Evolutionary conservation across 306 rosid genomes (phyloP).

Genomic region (Fagus sylvatica): DNA sequence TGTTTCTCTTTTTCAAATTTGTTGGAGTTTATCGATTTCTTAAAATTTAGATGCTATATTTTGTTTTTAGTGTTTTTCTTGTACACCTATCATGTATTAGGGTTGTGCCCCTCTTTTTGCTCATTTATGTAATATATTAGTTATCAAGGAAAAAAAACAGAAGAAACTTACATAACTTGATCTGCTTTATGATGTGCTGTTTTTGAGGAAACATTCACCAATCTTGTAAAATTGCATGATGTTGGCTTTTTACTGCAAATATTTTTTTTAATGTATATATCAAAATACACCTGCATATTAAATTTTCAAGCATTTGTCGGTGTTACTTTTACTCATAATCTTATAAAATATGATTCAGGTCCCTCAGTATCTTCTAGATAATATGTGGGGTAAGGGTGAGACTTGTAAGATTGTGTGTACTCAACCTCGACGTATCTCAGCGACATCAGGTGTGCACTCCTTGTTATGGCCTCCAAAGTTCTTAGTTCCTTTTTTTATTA

Average conservation of each 20-base stretch:
- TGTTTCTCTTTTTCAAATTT: background rate
- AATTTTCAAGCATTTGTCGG: background rate
- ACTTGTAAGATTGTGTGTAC: slow-evolving; percentile 84
- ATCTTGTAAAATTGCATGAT: slow-evolving; percentile 29
- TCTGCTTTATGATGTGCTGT: background rate
- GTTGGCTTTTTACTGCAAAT: slow-evolving; percentile 22
- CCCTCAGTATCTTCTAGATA: slow-evolving; percentile 87
- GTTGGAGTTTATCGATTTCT: too few species aligned
- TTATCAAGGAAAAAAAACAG: too few species aligned
- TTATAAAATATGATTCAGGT: slow-evolving; percentile 58
- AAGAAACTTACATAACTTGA: background rate
- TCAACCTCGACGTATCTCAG: slow-evolving; percentile 97
- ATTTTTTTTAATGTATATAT: slow-evolving; percentile 13
- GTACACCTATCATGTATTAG: too few species aligned
- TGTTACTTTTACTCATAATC: slow-evolving; percentile 10
- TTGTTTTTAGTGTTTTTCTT: too few species aligned
- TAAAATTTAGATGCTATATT: too few species aligned
- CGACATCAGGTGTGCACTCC: slow-evolving; percentile 68
- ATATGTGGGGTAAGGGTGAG: slow-evolving; percentile 85
- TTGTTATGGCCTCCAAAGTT: slow-evolving; percentile 10
- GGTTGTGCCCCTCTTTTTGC: too few species aligned
- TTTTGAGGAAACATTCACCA: background rate
- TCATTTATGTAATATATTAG: too few species aligned
- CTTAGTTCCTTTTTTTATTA: background rate
- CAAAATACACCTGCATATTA: background rate